Percentiles rank a stretch among this genome's conserved stretches.
Conservation (phyloP, 352 stramenopile genomes). For the Phytophthora idaei region DNA sequence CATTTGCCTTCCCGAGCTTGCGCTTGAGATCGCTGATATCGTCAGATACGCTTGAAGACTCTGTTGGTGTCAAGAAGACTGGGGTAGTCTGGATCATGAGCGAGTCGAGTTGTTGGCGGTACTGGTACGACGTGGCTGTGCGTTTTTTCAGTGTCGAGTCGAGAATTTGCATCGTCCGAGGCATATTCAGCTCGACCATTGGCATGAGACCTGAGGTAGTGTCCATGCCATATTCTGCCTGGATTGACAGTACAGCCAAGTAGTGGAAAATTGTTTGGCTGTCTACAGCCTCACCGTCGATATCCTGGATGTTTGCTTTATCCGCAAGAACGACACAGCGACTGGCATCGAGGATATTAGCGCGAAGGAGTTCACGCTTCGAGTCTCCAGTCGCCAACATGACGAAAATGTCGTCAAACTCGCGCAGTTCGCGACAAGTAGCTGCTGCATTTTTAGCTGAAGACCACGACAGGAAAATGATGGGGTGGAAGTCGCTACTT, state of each 20-base stretch:
- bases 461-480: slow-evolving; percentile 72
- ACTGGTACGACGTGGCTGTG: slow-evolving; percentile 38
- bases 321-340: slow-evolving; percentile 68
- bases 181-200: slow-evolving; percentile 69
- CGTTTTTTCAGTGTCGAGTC: slow-evolving; percentile 68
- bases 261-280: slow-evolving; percentile 73
- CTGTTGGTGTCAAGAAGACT: slow-evolving; percentile 4
- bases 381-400: slow-evolving; percentile 61
- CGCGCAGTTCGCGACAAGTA: slow-evolving; percentile 36
- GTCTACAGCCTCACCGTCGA: slow-evolving; percentile 68
- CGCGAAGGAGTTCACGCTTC: slow-evolving; percentile 57
- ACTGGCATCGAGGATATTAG: slow-evolving; percentile 58
- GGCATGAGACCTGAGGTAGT: slow-evolving; percentile 53
- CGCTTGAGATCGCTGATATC: slow-evolving; percentile 25
- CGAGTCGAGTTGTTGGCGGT: slow-evolving; percentile 44
- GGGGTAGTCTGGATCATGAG: slow-evolving; percentile 20
- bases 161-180: slow-evolving; percentile 71
- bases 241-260: slow-evolving; percentile 63
- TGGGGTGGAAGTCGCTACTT: slow-evolving; percentile 48
- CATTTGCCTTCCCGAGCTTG: slow-evolving; percentile 23
- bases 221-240: slow-evolving; percentile 53
- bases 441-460: slow-evolving; percentile 25
- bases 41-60: slow-evolving; percentile 12
- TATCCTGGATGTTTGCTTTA: slow-evolving; percentile 54
- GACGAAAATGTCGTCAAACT: slow-evolving; percentile 62